Percentiles rank a stretch among this genome's conserved stretches.
phyloP scores from a whole-genome alignment of 768 basidiomycete species.

The Boletus patriciae region DNA sequence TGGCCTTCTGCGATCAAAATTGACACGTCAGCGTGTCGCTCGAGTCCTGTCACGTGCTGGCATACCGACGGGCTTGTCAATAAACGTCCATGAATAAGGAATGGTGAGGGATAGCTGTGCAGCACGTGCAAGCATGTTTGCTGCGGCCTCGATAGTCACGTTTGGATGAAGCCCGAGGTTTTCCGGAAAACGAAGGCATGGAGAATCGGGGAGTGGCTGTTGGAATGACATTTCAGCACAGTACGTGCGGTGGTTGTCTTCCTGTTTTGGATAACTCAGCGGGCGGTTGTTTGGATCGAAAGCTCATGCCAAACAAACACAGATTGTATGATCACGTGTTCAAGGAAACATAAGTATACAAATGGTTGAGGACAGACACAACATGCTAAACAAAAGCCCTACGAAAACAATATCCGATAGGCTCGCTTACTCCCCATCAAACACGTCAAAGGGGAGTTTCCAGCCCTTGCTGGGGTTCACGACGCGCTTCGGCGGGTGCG shows the following conservation, averaged over 20 bases:
- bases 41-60: background rate
- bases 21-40: background rate
- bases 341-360: too few relatives aligned
- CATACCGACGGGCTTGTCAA: constrained; percentile 76
- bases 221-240: constrained; percentile 28
- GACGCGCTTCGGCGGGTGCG: constrained; percentile 56
- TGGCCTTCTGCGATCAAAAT: constrained; percentile 53
- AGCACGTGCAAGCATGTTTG: constrained; percentile 62
- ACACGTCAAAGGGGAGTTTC: constrained; percentile 64
- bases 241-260: background rate
- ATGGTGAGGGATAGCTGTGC: constrained; percentile 51
- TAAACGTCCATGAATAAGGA: constrained; percentile 71
- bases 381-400: background rate
- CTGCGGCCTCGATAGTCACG: constrained; percentile 56
- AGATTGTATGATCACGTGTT: constrained; percentile 11
- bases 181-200: constrained; percentile 73
- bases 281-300: constrained; percentile 33
- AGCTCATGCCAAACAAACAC: constrained; percentile 29
- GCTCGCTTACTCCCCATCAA: constrained; percentile 42
- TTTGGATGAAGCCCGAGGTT: constrained; percentile 55
- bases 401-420: background rate
- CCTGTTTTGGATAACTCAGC: constrained; percentile 11
- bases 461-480: constrained; percentile 60
- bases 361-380: background rate
- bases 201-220: constrained; percentile 57